These are phyloP conservation scores for Ogataea haglerorum DNA, from an alignment of 805 yeast species.

Conservation along the genomic window DNA sequence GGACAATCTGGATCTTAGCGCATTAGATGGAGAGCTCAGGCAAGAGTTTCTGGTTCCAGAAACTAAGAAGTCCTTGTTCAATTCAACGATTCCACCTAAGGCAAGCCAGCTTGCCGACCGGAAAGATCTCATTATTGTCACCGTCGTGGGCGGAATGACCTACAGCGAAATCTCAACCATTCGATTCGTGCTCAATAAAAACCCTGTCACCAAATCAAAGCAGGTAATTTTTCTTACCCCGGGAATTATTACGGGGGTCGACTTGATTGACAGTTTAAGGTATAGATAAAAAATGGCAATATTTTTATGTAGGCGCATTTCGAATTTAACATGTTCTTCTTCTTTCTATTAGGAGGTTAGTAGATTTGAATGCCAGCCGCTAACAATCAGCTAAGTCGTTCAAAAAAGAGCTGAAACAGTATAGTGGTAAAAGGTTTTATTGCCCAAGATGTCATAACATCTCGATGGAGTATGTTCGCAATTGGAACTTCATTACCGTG, in stretches of 20 bases:
- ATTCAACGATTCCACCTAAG: slow-evolving; percentile 24
- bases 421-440: slow-evolving; percentile 15
- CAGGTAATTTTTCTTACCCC: slow-evolving; percentile 42
- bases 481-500: slow-evolving; percentile 22
- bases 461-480: slow-evolving; percentile 24
- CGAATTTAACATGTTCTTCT: slow-evolving; percentile 15
- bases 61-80: slow-evolving; percentile 27
- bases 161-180: slow-evolving; percentile 78
- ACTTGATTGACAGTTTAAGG: slow-evolving; percentile 24
- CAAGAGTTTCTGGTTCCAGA: slow-evolving; percentile 33
- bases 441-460: slow-evolving; percentile 30
- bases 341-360: slow-evolving; percentile 24
- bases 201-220: slow-evolving; percentile 31
- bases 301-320: not conserved
- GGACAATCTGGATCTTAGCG: slow-evolving; percentile 38
- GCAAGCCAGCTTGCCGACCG: slow-evolving; percentile 18
- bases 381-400: slow-evolving; percentile 11
- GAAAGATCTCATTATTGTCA: slow-evolving; percentile 40
- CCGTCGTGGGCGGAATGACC: slow-evolving; percentile 81
- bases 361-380: not conserved
- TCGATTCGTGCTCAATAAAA: slow-evolving; percentile 51
- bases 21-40: slow-evolving; percentile 38
- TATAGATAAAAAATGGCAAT: slow-evolving; percentile 6
- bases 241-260: slow-evolving; percentile 39
- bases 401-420: slow-evolving; percentile 13